Base-by-base conservation (phyloP, 495 filamentous ascomycete species). In the Recurvomyces mirabilis region DNA sequence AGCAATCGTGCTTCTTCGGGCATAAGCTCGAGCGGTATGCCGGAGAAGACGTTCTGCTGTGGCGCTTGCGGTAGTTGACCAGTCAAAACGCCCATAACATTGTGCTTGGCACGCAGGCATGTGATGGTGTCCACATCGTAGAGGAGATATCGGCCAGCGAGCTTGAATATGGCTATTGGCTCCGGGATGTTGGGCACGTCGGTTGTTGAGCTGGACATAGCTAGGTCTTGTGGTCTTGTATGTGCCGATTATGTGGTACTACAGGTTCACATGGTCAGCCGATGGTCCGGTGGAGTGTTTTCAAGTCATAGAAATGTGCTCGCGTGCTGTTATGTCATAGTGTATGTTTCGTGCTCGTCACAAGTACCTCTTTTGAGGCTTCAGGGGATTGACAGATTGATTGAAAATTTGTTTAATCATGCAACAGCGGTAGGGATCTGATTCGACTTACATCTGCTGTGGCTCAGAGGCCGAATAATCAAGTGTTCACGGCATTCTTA, bases 301-400 rank as follows among this genome's bases (percentile, higher is more conserved):
- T n/a, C n/a, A n/a, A 30, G 9, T 30, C 26, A 30, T 37, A 5
- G 3, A 35, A n/a, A 17, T 3, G 34, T 32, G 17, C 34, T 12
- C n/a, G 3, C 18, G 12, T 32, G 30, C 30, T 4, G 18, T 4
- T 32, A 15, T 32, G 11, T 32, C n/a, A 13, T 32, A 15, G 4
- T 12, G 30, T 32, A 32, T 32, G 13, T 37, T 40, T 21, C 11
- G 26, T 14, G 19, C 37, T 43, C 39, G 29, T 49, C 38, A 40
- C 3, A 15, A 18, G 37, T 23, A 24, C 39, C 15, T 30, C 24
- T 30, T 14, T 43, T 38, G 33, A 41, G 51, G 39, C 32, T 63
- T 87, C 82, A 84, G 82, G 69, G 78, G 82, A 88, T 88, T 88
- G 82, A 88, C 82, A 88, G 82, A 87, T 87, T 74, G 63, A n/a